phyloP scores from a whole-genome alignment of 2,329 filamentous ascomycete genomes.

The Penicillium italicum region DNA sequence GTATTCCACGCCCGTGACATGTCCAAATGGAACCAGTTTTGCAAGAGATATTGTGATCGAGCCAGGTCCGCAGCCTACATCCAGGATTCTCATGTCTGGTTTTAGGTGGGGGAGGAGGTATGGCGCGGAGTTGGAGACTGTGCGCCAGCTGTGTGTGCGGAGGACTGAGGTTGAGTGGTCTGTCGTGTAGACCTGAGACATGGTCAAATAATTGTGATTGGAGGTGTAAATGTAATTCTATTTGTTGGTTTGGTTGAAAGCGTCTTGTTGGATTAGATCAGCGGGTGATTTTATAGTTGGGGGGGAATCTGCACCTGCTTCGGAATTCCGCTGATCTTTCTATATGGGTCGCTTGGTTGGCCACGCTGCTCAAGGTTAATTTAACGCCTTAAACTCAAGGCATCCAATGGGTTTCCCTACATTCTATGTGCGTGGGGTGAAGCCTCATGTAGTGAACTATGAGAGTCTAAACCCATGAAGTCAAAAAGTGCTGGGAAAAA shows the following conservation, averaged over 20 bases:
- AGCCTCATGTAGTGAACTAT: background rate
- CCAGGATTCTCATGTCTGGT: constrained; percentile 39
- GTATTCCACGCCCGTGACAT: constrained; percentile 40
- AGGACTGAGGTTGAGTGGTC: constrained; percentile 40
- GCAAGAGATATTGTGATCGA: constrained; percentile 45
- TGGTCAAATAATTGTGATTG: background rate
- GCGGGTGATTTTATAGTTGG: background rate
- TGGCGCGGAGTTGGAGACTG: constrained; percentile 36
- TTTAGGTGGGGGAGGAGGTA: constrained; percentile 41
- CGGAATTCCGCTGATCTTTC: constrained; percentile 1
- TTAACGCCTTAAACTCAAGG: background rate
- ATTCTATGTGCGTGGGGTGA: background rate
- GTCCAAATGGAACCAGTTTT: constrained; percentile 34
- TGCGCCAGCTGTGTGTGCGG: constrained; percentile 36
- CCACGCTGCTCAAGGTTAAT: background rate
- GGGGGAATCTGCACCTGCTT: background rate
- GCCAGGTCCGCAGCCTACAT: constrained; percentile 47
- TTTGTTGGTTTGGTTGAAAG: background rate
- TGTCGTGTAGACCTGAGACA: constrained; percentile 35
- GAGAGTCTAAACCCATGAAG: too few relatives aligned
- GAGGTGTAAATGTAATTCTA: background rate
- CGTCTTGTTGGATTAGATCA: background rate
- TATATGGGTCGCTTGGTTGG: background rate
- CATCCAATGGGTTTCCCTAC: background rate
- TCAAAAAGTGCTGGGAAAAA: background rate